Base-by-base conservation (phyloP, 148 eudicot species). In the Cornus florida region DNA sequence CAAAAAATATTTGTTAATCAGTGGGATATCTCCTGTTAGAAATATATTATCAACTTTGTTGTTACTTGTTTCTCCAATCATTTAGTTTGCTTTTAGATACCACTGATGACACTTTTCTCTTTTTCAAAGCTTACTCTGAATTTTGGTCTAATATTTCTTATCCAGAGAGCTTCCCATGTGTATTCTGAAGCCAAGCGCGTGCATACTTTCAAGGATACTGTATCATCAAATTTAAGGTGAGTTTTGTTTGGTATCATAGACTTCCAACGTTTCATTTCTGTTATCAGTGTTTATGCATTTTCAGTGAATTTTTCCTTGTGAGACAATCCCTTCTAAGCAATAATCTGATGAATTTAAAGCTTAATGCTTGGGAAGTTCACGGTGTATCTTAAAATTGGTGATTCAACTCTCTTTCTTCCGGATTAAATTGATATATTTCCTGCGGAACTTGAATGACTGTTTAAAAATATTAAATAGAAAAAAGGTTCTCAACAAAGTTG, bases 121-220 rank as follows among this genome's bases (percentile, higher is more conserved):
- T 46, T 39, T 53, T 43, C 17, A 67, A 59, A 60, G 20, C 22
- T 23, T 38, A 69, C 12, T 53, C 66, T 43, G 24, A 76, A n/a
- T 50, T 71, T 76, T 70, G 70, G 28, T 76, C 24, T 71, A 22
- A 41, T 39, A 20, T 60, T 3, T 84, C 31, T 77, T 76, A 73
- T 81, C 20, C 91, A 95, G 99, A 90, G 99, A 80, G 99, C 99
- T 57, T 92, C 89, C 76, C 99, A 96, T 80, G 98, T 96, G 23
- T 96, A 96, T 75, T 90, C 98, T n/a, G 99, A 96, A 90, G 98
- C 99, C 43, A 96, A 89, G 81, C 94, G 99, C 23, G 99, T 96
- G 22, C 84, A 92, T 86, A 95, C 92, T 83, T 96, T 96, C 89
- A 93, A 92, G 86, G 95, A 96, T 69, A 86, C 95, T 2, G 99